Percentiles rank a stretch among this genome's conserved stretches.
Evolutionary conservation across 768 basidiomycete species (phyloP).

Genomic region (Amanita polypyramis): DNA sequence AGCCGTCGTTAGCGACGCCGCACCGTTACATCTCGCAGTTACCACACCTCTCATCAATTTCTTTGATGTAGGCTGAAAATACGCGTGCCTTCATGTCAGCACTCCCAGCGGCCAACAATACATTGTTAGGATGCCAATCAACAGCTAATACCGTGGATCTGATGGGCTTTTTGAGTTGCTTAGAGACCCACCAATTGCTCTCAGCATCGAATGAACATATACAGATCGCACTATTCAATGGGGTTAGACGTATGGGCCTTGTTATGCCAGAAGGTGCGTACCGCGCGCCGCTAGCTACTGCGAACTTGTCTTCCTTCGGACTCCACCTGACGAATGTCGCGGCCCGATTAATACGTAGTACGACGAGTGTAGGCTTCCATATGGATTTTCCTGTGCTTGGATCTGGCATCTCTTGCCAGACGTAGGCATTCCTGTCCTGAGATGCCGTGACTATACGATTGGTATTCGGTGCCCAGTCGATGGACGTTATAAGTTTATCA

Average conservation of each 20-base stretch:
- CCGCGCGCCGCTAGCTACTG: conserved; percentile 95
- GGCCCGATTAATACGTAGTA: conserved; percentile 90
- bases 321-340: conserved; percentile 96
- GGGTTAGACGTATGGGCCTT: neutral
- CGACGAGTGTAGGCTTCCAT: conserved; percentile 97
- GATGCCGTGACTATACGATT: conserved; percentile 98
- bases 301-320: conserved; percentile 97
- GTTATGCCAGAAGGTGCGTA: conserved; percentile 19
- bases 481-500: conserved; percentile 95
- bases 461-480: conserved; percentile 96
- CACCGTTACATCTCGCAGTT: neutral
- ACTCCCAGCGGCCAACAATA: conserved; percentile 91
- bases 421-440: conserved; percentile 98
- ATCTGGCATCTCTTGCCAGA: conserved; percentile 83
- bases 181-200: conserved; percentile 99
- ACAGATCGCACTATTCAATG: conserved; percentile 64
- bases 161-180: conserved; percentile 95
- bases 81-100: conserved; percentile 98
- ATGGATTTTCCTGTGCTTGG: conserved; percentile 54
- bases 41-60: conserved; percentile 79
- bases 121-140: conserved; percentile 99
- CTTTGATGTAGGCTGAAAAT: conserved; percentile 97
- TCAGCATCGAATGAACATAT: conserved; percentile 96
- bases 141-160: conserved; percentile 87
- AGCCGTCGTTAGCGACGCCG: conserved; percentile 6